These are phyloP conservation scores for Sphagnum contortum DNA, from an alignment of 225 moss, liverwort and hornwort genomes.

Conservation along the genomic window DNA sequence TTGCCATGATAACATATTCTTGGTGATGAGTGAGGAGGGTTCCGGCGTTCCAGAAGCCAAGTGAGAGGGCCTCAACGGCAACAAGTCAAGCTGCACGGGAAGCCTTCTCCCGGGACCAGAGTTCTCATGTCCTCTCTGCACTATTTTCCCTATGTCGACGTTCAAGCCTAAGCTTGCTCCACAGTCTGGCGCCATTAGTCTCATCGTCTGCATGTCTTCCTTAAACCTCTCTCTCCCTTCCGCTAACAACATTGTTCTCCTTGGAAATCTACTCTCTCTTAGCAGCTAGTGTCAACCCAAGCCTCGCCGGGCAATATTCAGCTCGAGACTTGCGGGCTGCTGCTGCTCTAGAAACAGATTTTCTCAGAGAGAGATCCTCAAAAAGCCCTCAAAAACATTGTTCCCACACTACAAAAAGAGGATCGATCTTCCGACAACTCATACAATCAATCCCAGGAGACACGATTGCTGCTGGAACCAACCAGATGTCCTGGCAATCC, in stretches of 20 bases:
- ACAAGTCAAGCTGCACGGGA: slow-evolving; percentile 84
- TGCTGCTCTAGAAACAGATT: no score
- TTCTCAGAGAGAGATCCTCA: no score
- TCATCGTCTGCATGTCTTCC: slow-evolving; percentile 72
- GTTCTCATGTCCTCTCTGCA: slow-evolving; percentile 38
- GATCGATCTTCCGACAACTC: no score
- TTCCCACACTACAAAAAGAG: no score
- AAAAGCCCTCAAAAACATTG: no score
- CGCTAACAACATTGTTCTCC: slow-evolving; percentile 47
- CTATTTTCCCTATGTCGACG: slow-evolving; percentile 73
- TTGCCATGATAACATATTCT: slow-evolving; percentile 47
- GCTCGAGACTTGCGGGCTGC: no score
- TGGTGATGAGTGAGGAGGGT: slow-evolving; percentile 36
- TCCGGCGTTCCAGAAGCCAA: slow-evolving; percentile 30
- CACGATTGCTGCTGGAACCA: no score
- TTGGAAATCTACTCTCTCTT: not conserved
- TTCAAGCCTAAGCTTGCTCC: slow-evolving; percentile 79
- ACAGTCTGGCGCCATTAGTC: slow-evolving; percentile 62
- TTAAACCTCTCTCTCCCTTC: slow-evolving; percentile 61
- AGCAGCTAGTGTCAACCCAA: no score
- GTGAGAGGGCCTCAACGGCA: slow-evolving; percentile 70
- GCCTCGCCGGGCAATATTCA: no score
- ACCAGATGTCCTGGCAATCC: no score
- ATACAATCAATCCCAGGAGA: no score
- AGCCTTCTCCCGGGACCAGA: slow-evolving; percentile 36